Evolutionary conservation across 2,329 filamentous ascomycete genomes (phyloP).

Genomic region (Fusarium torulosum): DNA sequence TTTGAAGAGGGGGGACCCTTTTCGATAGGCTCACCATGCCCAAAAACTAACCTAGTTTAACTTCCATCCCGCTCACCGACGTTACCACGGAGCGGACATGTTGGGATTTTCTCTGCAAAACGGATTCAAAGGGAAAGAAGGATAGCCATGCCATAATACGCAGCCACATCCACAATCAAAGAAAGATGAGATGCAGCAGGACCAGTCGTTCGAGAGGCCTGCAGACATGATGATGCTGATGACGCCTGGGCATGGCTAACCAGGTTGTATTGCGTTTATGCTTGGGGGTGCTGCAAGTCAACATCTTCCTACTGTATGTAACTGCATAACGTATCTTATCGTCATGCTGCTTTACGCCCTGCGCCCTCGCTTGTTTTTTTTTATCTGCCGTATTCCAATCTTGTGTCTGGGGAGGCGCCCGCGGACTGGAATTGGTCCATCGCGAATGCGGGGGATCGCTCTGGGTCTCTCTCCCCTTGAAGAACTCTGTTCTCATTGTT

Average conservation of each 20-base stretch:
- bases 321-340: constrained; percentile 8
- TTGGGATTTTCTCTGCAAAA: not conserved
- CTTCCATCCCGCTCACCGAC: constrained; percentile 29
- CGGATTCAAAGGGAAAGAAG: not conserved
- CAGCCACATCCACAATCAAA: constrained; percentile 33
- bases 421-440: constrained; percentile 29
- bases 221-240: constrained; percentile 29
- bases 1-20: not conserved
- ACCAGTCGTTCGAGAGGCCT: not conserved
- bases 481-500: not conserved
- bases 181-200: constrained; percentile 8
- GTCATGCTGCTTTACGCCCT: not conserved
- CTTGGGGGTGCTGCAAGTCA: constrained; percentile 25
- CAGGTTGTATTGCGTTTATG: constrained; percentile 29
- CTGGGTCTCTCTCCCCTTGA: not conserved
- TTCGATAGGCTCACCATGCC: not conserved
- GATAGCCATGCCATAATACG: constrained; percentile 23
- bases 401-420: constrained; percentile 17
- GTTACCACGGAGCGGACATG: constrained; percentile 19
- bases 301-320: not conserved
- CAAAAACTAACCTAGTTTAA: constrained; percentile 5
- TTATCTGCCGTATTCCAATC: constrained; percentile 15
- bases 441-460: constrained; percentile 33
- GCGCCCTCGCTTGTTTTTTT: not conserved
- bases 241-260: constrained; percentile 15